Evolutionary conservation across 352 stramenopile genomes (phyloP), one percentile per base, ranked within the genome.

Genomic region (Phytophthora macrochlamydospora): DNA sequence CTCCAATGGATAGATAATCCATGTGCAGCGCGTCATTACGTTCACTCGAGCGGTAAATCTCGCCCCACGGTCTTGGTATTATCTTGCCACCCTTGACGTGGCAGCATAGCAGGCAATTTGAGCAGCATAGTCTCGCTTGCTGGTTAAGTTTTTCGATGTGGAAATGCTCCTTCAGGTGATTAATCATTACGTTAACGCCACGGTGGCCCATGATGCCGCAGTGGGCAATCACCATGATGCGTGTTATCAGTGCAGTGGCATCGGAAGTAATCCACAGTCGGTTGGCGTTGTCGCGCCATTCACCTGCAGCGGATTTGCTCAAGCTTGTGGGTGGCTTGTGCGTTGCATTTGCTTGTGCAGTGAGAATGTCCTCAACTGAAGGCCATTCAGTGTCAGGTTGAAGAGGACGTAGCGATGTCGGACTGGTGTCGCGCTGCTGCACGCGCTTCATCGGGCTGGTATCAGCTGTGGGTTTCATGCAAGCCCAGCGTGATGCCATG

Each of bases 21-120:
- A 48, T 40, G 18, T 65, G 58, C 2, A 65, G 30, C 1, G 12
- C 37, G 18, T 56, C 56, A 8, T 62, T 62, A 0, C 56, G 46
- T n/a, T 51, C 56, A 0, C 3, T 24, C 24, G n/a, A 57, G 29
- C 28, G 28, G 18, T 43, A 37, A 30, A 55, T 14, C 30, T 62
- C 56, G 1, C 45, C 33, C 5, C 43, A 56, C 1, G 45, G 37
- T 42, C 56, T 4, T 8, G 46, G 37, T 33, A 50, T n/a, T 2
- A 52, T 52, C 1, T 51, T 51, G 2, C 46, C 56, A 31, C 46
- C 56, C 14, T 63, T 63, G 24, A 45, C 29, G 52, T 57, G 57
- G 4, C 29, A 38, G 30, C 57, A 64, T n/a, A 52, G 29, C 12
- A 57, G 24, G 24, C 48, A 63, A 8, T 24, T 9, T 6, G 29